Evolutionary conservation across 805 yeast species (phyloP), one percentile per base, ranked within the genome.

Genomic region (Hanseniaspora taiwanica): DNA sequence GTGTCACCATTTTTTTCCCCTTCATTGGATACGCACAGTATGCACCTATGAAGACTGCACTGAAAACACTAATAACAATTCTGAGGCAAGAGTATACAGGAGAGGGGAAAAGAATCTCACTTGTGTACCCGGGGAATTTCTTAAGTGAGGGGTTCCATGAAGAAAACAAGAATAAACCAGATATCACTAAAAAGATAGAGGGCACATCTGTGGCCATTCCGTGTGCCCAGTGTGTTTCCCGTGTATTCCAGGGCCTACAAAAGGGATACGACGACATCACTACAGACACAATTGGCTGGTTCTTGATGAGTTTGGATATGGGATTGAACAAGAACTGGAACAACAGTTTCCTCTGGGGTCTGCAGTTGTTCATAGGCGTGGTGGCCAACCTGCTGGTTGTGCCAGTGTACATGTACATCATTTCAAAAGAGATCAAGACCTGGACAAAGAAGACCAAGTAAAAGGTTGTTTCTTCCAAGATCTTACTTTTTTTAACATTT

Each of bases 1-100:
- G 95, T 2, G 81, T 77, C 3, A 74, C 80, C 8, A 86, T 93
- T 2, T 75, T 80, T 48, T 89, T 74, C 63, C 85, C 96, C 4
- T 80, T 89, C 53, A 81, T 85, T 35, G 99, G 99, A 0, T 91
- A 91, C 56, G 71, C 77, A 0, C 89, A 84, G 50, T 91, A 91
- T 55, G 87, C 91, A 0, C 98, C 99, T 1, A 59, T 77, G 48
- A 91, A 91, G 56, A 79, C 84, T 0, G 94, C 96, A 0, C 56
- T 89, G 13, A 70, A 82, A 51, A 65, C 94, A 0, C 62, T 91
- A 12, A 78, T 86, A 0, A 81, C 81, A 37, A 65, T 81, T 5
- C 60, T 91, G 40, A 74, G 96, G 46, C 96, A 87, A 49, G 99
- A 91, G 55, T 78, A 81, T 5, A 78, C 75, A 51, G 71, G 78